A percentile compares a stretch with the other conserved stretches of the same genome.
These are phyloP conservation scores for Penicillium sp. DNA, from an alignment of 2,329 filamentous ascomycete genomes.

Conservation along the genomic window DNA sequence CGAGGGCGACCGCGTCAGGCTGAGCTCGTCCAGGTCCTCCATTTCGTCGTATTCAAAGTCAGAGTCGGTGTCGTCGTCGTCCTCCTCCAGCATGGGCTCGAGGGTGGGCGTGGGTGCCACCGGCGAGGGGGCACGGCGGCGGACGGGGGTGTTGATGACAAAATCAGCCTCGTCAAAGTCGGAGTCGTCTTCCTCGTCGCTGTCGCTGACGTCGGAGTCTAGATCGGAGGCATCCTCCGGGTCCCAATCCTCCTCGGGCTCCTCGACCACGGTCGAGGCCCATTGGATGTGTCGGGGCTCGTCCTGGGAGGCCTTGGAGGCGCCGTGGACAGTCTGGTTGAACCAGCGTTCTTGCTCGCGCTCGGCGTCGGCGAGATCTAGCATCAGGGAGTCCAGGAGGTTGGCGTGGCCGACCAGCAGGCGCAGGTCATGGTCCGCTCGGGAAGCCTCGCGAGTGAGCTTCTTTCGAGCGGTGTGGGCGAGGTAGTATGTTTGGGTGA, in stretches of 20 bases:
- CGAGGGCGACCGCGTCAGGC: conserved; percentile 66
- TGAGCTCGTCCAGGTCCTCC: conserved; percentile 60
- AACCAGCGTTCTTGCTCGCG: conserved; percentile 96
- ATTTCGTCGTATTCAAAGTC: conserved; percentile 57
- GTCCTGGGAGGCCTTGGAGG: conserved; percentile 54
- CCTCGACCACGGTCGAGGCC: conserved; percentile 75
- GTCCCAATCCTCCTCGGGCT: conserved; percentile 68
- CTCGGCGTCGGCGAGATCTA: conserved; percentile 87
- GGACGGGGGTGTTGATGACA: conserved; percentile 38
- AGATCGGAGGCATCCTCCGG: conserved; percentile 62
- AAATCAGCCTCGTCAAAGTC: conserved; percentile 45
- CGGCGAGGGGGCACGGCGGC: conserved; percentile 33
- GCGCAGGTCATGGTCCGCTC: conserved; percentile 89
- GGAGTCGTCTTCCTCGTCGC: conserved; percentile 41
- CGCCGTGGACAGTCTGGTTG: conserved; percentile 86
- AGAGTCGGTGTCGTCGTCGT: conserved; percentile 51
- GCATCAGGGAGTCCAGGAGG: conserved; percentile 92
- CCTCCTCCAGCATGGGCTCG: conserved; percentile 31
- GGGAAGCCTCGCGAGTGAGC: conserved; percentile 87
- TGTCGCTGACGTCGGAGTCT: conserved; percentile 52
- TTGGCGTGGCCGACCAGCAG: conserved; percentile 97
- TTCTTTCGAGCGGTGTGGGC: conserved; percentile 95
- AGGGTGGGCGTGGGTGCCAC: conserved; percentile 31
- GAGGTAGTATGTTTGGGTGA: conserved; percentile 97
- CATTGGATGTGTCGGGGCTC: conserved; percentile 76